Conservation (phyloP, 1,284 basidiomycete genomes). For the Melampsora americana region DNA sequence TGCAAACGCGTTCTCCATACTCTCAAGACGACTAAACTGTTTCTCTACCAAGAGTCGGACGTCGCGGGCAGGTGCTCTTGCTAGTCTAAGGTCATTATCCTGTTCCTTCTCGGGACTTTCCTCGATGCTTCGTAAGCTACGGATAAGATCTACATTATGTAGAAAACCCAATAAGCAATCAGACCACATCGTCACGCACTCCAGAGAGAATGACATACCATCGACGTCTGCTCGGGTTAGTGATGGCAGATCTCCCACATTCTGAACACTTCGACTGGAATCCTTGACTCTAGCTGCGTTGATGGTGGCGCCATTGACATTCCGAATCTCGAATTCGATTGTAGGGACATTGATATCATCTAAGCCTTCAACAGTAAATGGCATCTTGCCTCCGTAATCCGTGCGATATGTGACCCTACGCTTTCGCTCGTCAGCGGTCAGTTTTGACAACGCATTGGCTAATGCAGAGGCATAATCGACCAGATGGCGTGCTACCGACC, state of each 20-base stretch:
- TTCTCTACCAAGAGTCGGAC: slow-evolving; percentile 36
- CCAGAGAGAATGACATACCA: slow-evolving; percentile 28
- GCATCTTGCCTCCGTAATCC: slow-evolving; percentile 49
- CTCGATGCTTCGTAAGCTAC: slow-evolving; percentile 27
- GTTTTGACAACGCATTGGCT: slow-evolving; percentile 42
- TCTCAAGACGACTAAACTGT: slow-evolving; percentile 32
- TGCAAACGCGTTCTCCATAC: slow-evolving; percentile 42
- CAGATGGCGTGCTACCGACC: slow-evolving; percentile 47
- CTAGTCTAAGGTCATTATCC: neutral
- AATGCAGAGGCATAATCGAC: slow-evolving; percentile 45
- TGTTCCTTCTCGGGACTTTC: slow-evolving; percentile 5
- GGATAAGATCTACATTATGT: slow-evolving; percentile 11
- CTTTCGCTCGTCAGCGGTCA: slow-evolving; percentile 46
- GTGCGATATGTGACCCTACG: slow-evolving; percentile 47
- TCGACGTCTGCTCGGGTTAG: slow-evolving; percentile 47
- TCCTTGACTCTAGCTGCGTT: neutral
- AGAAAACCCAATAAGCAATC: neutral
- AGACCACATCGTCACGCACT: neutral
- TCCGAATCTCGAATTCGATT: slow-evolving; percentile 38
- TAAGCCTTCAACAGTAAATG: slow-evolving; percentile 48
- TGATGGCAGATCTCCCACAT: slow-evolving; percentile 45
- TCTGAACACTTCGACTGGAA: slow-evolving; percentile 46
- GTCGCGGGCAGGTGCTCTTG: slow-evolving; percentile 20
- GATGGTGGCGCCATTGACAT: neutral
- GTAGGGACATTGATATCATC: slow-evolving; percentile 42